Evolutionary conservation across 164 flowering plant species (phyloP).

Genomic region (Taxillus chinensis): DNA sequence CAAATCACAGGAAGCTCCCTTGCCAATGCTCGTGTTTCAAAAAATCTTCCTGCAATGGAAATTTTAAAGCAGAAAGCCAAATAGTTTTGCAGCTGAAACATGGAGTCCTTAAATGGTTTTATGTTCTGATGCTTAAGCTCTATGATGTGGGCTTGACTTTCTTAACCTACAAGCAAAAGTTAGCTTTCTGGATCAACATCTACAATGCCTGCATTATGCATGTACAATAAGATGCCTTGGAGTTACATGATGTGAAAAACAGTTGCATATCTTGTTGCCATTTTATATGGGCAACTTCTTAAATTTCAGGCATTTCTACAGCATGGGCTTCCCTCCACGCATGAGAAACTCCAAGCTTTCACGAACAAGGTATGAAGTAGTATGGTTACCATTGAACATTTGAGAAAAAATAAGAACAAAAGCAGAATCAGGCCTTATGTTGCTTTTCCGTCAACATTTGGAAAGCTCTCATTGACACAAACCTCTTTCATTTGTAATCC

Average conservation of each 20-base stretch:
- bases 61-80: conserved; percentile 33
- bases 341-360: conserved; percentile 47
- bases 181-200: conserved; percentile 88
- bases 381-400: neutral
- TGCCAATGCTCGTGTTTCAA: conserved; percentile 29
- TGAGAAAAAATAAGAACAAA: neutral
- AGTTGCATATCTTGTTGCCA: neutral
- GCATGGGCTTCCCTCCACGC: conserved; percentile 71
- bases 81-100: neutral
- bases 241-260: conserved; percentile 2
- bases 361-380: conserved; percentile 61
- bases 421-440: neutral
- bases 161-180: conserved; percentile 77
- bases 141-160: conserved; percentile 45
- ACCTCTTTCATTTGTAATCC: too few relatives aligned
- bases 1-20: conserved; percentile 50
- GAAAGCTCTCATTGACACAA: too few relatives aligned
- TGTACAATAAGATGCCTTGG: conserved; percentile 46
- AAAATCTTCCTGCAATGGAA: conserved; percentile 28
- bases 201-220: conserved; percentile 88
- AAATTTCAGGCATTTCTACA: conserved; percentile 78
- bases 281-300: neutral
- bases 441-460: too few relatives aligned
- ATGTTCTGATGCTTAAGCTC: conserved; percentile 43
- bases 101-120: neutral